Evolutionary conservation across 805 yeast species (phyloP).

Genomic region (Zygotorulaspora florentina): DNA sequence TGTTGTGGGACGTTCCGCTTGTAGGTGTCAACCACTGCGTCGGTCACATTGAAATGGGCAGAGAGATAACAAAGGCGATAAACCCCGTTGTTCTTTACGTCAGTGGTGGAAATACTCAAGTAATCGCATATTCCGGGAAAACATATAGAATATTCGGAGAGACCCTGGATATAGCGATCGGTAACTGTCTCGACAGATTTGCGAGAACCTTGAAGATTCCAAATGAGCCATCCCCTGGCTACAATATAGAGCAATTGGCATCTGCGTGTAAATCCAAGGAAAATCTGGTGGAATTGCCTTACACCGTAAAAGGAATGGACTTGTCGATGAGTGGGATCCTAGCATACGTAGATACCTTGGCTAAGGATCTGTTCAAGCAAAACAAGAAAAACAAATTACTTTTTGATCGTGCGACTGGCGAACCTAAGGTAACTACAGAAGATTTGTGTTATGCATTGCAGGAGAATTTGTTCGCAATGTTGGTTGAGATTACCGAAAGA

Average conservation of each 20-base stretch:
- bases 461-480: conserved; percentile 90
- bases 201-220: conserved; percentile 87
- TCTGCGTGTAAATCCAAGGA: conserved; percentile 50
- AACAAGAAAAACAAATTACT: conserved; percentile 40
- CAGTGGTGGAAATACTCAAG: conserved; percentile 98
- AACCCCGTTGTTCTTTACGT: conserved; percentile 97
- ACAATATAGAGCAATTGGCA: conserved; percentile 93
- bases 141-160: conserved; percentile 98
- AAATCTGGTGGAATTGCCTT: conserved; percentile 69
- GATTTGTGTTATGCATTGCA: conserved; percentile 92
- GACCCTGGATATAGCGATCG: conserved; percentile 95
- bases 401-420: conserved; percentile 38
- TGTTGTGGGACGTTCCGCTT: conserved; percentile 76
- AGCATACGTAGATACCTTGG: conserved; percentile 77
- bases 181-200: conserved; percentile 93
- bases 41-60: conserved; percentile 98
- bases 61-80: conserved; percentile 96
- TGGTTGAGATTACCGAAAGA: conserved; percentile 94
- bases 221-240: conserved; percentile 95
- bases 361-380: conserved; percentile 57
- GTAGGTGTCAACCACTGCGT: conserved; percentile 97
- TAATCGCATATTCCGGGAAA: conserved; percentile 92
- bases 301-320: conserved; percentile 99
- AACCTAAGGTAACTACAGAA: conserved; percentile 61
- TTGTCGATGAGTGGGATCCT: conserved; percentile 92